These are phyloP conservation scores for Aureobasidium sp. DNA, from an alignment of 2,329 filamentous ascomycete genomes.

Conservation along the genomic window DNA sequence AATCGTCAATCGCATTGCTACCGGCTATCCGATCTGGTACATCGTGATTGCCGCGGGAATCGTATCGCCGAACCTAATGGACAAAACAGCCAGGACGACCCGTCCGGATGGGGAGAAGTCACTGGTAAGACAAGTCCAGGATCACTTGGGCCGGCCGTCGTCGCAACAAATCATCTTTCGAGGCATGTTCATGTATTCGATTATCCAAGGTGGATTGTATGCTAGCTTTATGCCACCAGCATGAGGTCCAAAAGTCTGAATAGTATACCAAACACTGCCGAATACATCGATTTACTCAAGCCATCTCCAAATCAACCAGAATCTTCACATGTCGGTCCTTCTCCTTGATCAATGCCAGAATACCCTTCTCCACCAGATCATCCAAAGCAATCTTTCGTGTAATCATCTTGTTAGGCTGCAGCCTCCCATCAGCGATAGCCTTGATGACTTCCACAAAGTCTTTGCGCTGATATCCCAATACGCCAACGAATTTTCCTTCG, in stretches of 20 bases:
- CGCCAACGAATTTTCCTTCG: constrained; percentile 58
- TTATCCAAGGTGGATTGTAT: constrained; percentile 86
- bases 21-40: constrained; percentile 92
- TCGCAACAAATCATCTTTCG: constrained; percentile 52
- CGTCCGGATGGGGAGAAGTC: background rate
- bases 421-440: constrained; percentile 49
- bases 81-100: constrained; percentile 17
- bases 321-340: constrained; percentile 58
- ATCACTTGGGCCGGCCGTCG: background rate
- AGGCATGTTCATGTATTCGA: constrained; percentile 83
- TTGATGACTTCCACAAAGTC: constrained; percentile 57
- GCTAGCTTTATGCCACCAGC: constrained; percentile 94
- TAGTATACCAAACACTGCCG: too few species aligned
- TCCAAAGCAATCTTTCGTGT: constrained; percentile 52
- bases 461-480: constrained; percentile 57
- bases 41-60: constrained; percentile 72
- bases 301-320: constrained; percentile 35
- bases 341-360: constrained; percentile 52
- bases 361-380: constrained; percentile 53
- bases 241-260: constrained; percentile 43
- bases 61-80: constrained; percentile 23
- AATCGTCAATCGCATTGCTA: constrained; percentile 90
- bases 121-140: background rate
- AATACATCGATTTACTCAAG: background rate
- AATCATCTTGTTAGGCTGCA: constrained; percentile 53